Base-by-base conservation (phyloP, 148 eudicot genomes). In the Rhododendron williamsianum region DNA sequence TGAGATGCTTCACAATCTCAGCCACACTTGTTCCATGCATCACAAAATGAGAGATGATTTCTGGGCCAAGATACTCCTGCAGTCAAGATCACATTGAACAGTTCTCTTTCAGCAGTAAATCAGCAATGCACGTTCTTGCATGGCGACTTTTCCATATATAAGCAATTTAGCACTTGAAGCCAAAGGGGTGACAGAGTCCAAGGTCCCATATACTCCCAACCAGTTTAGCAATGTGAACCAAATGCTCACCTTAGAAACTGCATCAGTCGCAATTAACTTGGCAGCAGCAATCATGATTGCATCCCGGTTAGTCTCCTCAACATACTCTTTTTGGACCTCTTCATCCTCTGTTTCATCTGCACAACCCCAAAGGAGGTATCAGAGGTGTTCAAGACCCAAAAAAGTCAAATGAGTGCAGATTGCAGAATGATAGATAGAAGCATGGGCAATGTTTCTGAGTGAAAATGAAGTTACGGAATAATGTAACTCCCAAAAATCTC, bases 11-110 rank as follows among this genome's bases (percentile, higher is more conserved):
- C 89, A 97, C 92, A 87, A 97, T 91, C 91, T 93, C 98, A 82
- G 92, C 87, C 54, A 94, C 94, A 85, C 90, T 94, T 58, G 93
- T 71, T 35, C 95, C 96, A 88, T 97, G 97, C 95, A 92, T 91
- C 82, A 85, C 89, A 88, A 91, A 89, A 87, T 93, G 97, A 81
- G 98, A 97, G 58, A 97, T 87, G 78, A 97, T 91, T 89, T 97
- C 98, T 23, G 98, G 92, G 56, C 90, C 93, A 84, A 97, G 95
- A 85, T 91, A 92, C 25, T 92, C 98, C 99, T 97, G 93, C 89
- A 90, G 30, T 46, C 83, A 88, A 67, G 74, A 87, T 82, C 69
- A 19, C 56, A 63, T 76, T 65, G 13, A 49, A 78, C 73, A 81
- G 35, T 49, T 51, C 13, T 25, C 52, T 76, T 41, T 38, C 76